Base-by-base conservation (phyloP, 78 protist species). In the Tieghemostelium lacteum region DNA sequence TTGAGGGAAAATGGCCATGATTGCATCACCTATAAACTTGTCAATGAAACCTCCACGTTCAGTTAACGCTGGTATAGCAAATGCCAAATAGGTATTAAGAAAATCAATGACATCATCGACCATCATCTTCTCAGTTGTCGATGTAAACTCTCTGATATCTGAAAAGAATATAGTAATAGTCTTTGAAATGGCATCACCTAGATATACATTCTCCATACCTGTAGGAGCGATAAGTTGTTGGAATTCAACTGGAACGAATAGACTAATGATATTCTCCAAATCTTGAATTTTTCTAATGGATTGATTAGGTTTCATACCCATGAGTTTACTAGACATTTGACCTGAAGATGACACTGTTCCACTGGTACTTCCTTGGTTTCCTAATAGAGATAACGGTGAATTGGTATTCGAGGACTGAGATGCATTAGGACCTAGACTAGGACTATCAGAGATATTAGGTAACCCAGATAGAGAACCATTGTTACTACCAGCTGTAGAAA, bases 21-120 rank as follows among this genome's bases (percentile, higher is more conserved):
- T 75, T 4, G 94, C 87, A 62, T 89, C 94, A 49, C 94, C 94
- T 55, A 89, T 89, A 19, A 75, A 89, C 34, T 89, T 89, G 19
- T 89, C 94, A 19, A 89, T 75, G 28, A 89, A 73, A 26, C 94
- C 94, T 31, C 85, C 94, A 3, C 37, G 26, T 17, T 89, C 92
- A 16, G 85, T 78, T 36, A 89, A 67, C 2, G 85, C 85, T 33
- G 83, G 83, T 24, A 89, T 55, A 3, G 85, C 85, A 75, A 75
- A 89, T 5, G 94, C 83, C n/a, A 78, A 62, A 50, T 89, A 89
- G 36, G 86, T 75, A 5, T 89, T 89, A 1, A 89, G 50, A 50
- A 87, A 71, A 65, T 66, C 88, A 49, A 73, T 89, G 10, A 89
- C 88, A 39, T 89, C 94, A 34, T 75, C 88, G 1, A 83, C 92